phyloP scores from a whole-genome alignment of 495 filamentous ascomycete species.

The Penicillium crystallinum region DNA sequence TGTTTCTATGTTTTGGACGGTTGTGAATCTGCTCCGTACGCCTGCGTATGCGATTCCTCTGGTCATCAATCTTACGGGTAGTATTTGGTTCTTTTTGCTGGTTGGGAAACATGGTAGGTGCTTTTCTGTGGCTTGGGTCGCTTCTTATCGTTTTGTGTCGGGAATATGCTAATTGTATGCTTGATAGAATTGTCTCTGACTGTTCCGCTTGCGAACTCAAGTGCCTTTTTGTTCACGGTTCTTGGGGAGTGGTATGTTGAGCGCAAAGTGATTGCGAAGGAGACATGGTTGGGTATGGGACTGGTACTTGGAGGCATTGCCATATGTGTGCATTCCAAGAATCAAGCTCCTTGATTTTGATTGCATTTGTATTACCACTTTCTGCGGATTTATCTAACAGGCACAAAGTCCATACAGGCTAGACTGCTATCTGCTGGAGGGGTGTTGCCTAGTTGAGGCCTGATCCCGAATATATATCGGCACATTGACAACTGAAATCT shows the following conservation, averaged over 20 bases:
- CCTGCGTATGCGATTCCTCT: constrained; percentile 82
- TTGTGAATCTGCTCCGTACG: constrained; percentile 70
- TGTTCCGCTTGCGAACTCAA: constrained; percentile 88
- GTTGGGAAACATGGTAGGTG: constrained; percentile 84
- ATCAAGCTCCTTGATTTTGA: constrained; percentile 17
- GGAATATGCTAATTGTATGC: background rate
- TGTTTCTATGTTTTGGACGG: constrained; percentile 59
- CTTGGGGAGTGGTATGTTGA: constrained; percentile 95
- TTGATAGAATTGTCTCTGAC: constrained; percentile 78
- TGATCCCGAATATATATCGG: background rate
- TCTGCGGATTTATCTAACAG: no score
- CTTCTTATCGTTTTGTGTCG: background rate
- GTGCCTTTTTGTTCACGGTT: constrained; percentile 93
- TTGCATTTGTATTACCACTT: no score
- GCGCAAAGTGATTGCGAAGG: constrained; percentile 76
- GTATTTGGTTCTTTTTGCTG: constrained; percentile 94
- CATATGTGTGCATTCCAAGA: constrained; percentile 69
- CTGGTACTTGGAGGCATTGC: constrained; percentile 79
- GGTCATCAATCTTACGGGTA: constrained; percentile 86
- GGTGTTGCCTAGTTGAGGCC: no score
- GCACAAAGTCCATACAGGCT: no score
- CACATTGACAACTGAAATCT: no score
- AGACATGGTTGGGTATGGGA: constrained; percentile 86
- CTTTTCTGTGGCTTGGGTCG: background rate
- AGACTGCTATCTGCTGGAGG: no score